Evolutionary conservation across 768 basidiomycete species (phyloP).

Genomic region (Lactarius vividus): DNA sequence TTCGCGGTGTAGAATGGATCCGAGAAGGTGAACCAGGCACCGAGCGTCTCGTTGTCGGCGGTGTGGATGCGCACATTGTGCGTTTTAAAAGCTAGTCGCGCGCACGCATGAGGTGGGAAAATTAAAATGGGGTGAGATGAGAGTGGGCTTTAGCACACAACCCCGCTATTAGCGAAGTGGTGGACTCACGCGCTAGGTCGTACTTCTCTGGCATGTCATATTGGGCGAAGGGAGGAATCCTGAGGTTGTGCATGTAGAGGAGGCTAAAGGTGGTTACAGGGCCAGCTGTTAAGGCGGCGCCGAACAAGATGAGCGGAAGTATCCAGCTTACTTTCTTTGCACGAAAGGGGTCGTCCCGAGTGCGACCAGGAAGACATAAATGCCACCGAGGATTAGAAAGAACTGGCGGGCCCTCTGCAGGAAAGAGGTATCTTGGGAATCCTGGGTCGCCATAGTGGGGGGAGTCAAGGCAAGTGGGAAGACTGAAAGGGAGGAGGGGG

Average conservation of each 20-base stretch:
- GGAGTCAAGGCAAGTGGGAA: neutral
- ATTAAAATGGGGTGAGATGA: neutral
- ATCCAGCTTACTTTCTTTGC: constrained; percentile 62
- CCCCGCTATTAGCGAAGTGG: neutral
- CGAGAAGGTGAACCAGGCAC: constrained; percentile 83
- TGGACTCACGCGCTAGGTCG: constrained; percentile 70
- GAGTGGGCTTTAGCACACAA: neutral
- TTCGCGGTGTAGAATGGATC: constrained; percentile 49
- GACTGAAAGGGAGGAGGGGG: neutral
- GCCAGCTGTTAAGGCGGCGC: neutral
- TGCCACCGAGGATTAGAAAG: constrained; percentile 43
- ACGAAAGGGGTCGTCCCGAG: constrained; percentile 58
- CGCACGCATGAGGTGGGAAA: neutral
- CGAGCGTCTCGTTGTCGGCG: constrained; percentile 72
- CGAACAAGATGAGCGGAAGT: neutral
- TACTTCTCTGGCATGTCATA: constrained; percentile 72
- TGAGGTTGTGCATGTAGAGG: constrained; percentile 66
- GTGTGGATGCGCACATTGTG: constrained; percentile 69
- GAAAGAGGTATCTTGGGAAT: neutral
- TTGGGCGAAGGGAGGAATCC: constrained; percentile 58
- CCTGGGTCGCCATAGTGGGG: neutral
- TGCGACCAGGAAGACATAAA: constrained; percentile 50
- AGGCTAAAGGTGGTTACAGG: constrained; percentile 41
- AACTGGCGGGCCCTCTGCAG: constrained; percentile 33
- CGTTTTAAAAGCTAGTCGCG: constrained; percentile 46